Percentiles rank a stretch among this genome's conserved stretches.
Conservation (phyloP, 768 basidiomycete genomes). For the Mycena chlorophos region DNA sequence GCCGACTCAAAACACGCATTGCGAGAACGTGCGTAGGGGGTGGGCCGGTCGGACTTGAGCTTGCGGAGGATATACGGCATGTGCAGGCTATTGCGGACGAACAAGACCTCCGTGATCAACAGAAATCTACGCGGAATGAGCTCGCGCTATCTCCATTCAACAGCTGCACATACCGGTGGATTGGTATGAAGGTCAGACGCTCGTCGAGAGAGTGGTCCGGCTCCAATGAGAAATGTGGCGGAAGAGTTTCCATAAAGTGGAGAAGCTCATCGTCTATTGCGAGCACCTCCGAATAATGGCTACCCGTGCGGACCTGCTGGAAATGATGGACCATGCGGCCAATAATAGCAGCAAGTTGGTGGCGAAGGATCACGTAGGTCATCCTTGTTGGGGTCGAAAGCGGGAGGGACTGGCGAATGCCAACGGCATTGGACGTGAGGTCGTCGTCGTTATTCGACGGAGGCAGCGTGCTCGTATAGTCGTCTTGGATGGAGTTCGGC, state of each 20-base stretch:
- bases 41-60: conserved; percentile 65
- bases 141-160: not conserved
- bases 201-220: conserved; percentile 80
- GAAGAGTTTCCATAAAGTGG: conserved; percentile 72
- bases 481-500: conserved; percentile 86
- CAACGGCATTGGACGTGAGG: conserved; percentile 32
- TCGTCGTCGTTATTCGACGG: conserved; percentile 76
- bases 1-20: conserved; percentile 90
- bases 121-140: conserved; percentile 56
- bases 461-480: conserved; percentile 79
- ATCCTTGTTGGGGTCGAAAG: conserved; percentile 75
- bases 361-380: conserved; percentile 86
- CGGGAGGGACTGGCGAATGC: conserved; percentile 51
- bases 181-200: conserved; percentile 61
- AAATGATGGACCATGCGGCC: conserved; percentile 92
- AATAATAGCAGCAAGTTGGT: conserved; percentile 79
- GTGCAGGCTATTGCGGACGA: conserved; percentile 81
- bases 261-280: conserved; percentile 81
- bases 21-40: conserved; percentile 68
- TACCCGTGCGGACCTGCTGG: conserved; percentile 76
- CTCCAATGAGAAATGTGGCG: conserved; percentile 73
- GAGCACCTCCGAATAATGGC: conserved; percentile 82
- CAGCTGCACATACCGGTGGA: conserved; percentile 43
- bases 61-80: conserved; percentile 85
- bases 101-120: conserved; percentile 85